Conservation (phyloP, 1,139 yeast genomes). For the Eremothecium sinecaudum region DNA sequence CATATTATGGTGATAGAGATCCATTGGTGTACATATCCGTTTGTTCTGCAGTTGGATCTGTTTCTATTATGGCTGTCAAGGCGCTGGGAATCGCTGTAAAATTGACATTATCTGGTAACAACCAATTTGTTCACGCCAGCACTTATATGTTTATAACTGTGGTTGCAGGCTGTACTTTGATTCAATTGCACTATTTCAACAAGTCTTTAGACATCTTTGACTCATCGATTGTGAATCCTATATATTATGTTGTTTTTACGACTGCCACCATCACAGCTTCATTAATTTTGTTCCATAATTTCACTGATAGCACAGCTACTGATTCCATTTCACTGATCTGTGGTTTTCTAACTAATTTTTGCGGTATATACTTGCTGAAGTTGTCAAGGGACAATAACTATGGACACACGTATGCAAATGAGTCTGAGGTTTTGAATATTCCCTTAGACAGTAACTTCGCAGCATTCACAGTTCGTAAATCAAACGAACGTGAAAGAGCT, state of each 20-base stretch:
- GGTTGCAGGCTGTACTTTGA: conserved; percentile 71
- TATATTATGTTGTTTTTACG: conserved; percentile 85
- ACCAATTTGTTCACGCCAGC: conserved; percentile 77
- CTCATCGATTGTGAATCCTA: conserved; percentile 84
- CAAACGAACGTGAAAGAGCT: conserved; percentile 24
- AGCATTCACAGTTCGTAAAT: conserved; percentile 57
- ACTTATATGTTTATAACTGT: conserved; percentile 75
- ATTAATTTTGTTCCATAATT: conserved; percentile 76
- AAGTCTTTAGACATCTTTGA: conserved; percentile 90
- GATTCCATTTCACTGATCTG: conserved; percentile 77
- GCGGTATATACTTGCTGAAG: conserved; percentile 79
- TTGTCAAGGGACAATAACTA: conserved; percentile 54
- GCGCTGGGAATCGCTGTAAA: conserved; percentile 91
- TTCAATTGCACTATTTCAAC: conserved; percentile 91
- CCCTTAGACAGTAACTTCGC: conserved; percentile 85
- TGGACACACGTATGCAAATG: conserved; percentile 32
- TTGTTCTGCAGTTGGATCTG: conserved; percentile 85
- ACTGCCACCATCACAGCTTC: conserved; percentile 83
- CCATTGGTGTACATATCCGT: conserved; percentile 88
- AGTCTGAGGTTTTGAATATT: conserved; percentile 57
- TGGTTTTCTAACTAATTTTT: conserved; percentile 79
- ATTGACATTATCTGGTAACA: conserved; percentile 77
- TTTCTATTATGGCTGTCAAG: conserved; percentile 85
- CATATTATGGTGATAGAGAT: conserved; percentile 67
- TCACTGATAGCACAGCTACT: conserved; percentile 59